Evolutionary conservation across 768 basidiomycete genomes (phyloP).

Genomic region (Russula sp.): DNA sequence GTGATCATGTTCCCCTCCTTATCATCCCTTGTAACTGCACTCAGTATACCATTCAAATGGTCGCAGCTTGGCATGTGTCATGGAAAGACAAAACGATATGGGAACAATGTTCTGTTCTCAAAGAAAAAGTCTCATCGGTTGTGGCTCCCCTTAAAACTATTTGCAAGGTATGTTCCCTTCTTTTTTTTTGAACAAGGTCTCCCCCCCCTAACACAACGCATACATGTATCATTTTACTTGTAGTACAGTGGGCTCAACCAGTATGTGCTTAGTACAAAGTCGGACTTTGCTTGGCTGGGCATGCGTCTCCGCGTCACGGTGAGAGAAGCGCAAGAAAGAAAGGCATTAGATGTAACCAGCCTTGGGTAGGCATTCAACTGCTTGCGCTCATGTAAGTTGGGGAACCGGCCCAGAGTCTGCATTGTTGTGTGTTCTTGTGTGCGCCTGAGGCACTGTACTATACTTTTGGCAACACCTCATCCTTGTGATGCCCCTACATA

Average conservation of each 20-base stretch:
- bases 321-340: constrained; percentile 26
- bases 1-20: constrained; percentile 33
- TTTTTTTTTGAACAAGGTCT: neutral
- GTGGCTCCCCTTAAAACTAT: constrained; percentile 85
- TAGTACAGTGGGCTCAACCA: constrained; percentile 32
- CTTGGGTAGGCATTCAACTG: no score
- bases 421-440: no score
- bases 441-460: no score
- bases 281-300: constrained; percentile 33
- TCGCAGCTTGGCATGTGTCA: constrained; percentile 77
- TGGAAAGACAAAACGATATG: constrained; percentile 69
- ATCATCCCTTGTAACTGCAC: constrained; percentile 24
- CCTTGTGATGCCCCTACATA: no score
- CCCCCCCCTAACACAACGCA: neutral
- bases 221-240: neutral
- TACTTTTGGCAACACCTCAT: no score
- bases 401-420: no score
- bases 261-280: constrained; percentile 37
- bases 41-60: constrained; percentile 73
- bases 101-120: constrained; percentile 87
- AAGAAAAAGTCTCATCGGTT: constrained; percentile 79
- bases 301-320: constrained; percentile 36
- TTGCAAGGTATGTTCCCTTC: constrained; percentile 52
- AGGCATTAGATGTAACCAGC: neutral
- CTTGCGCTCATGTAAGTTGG: no score